These are phyloP conservation scores for Xylariaceae sp. DNA, from an alignment of 2,329 filamentous ascomycete genomes.

Conservation along the genomic window DNA sequence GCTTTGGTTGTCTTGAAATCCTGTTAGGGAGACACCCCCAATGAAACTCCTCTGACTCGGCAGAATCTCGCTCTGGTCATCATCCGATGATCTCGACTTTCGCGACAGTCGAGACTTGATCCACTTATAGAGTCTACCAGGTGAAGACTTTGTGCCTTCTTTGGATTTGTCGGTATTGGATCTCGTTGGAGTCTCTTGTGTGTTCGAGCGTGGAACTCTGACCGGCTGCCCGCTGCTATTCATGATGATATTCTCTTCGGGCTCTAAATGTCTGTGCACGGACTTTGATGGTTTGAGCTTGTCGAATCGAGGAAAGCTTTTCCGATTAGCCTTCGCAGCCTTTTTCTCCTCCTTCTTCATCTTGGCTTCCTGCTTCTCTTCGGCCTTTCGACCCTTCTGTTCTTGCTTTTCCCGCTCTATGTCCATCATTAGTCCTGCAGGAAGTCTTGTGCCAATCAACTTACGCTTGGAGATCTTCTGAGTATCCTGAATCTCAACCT, in stretches of 20 bases:
- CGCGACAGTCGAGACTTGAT: conserved; percentile 49
- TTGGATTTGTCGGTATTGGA: conserved; percentile 15
- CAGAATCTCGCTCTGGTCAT: conserved; percentile 30
- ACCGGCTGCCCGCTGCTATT: conserved; percentile 27
- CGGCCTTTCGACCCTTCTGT: conserved; percentile 40
- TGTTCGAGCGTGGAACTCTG: conserved; percentile 15
- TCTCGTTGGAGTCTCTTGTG: conserved; percentile 7
- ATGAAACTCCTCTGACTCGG: conserved; percentile 41
- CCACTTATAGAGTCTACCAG: conserved; percentile 45
- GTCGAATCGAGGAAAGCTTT: conserved; percentile 45
- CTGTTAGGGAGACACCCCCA: conserved; percentile 46
- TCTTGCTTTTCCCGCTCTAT: conserved; percentile 46
- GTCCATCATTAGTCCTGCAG: conserved; percentile 16
- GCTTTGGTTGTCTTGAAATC: conserved; percentile 39
- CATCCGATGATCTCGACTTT: conserved; percentile 38
- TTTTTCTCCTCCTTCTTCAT: conserved; percentile 46
- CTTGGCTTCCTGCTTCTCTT: conserved; percentile 43
- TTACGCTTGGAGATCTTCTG: conserved; percentile 55
- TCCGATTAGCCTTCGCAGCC: conserved; percentile 49
- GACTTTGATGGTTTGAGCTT: conserved; percentile 45
- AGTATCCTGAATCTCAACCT: conserved; percentile 50
- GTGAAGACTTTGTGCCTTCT: conserved; percentile 25
- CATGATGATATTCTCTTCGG: conserved; percentile 13
- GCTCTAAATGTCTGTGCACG: conserved; percentile 24
- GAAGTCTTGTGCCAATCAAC: conserved; percentile 22